Percentiles rank a stretch among this genome's conserved stretches.
Evolutionary conservation across 2,329 filamentous ascomycete species (phyloP).

Genomic region (Grosmannia penicillata): DNA sequence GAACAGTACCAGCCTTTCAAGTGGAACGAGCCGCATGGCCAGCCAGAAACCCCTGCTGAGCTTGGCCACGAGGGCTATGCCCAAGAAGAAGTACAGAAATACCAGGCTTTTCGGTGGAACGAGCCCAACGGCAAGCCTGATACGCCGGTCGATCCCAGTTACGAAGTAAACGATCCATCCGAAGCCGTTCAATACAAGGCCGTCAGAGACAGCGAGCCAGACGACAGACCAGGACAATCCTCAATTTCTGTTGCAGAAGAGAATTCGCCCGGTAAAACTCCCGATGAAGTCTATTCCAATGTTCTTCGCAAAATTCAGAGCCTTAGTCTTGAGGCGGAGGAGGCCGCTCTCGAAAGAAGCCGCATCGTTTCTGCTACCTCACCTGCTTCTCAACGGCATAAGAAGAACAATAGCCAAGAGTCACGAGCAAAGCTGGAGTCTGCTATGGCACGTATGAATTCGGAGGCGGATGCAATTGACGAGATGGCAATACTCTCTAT

Average conservation of each 20-base stretch:
- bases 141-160: not conserved
- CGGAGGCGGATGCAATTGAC: constrained; percentile 16
- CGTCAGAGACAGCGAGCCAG: constrained; percentile 19
- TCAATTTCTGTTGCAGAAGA: not conserved
- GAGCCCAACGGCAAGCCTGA: constrained; percentile 9
- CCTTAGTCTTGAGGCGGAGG: not conserved
- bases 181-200: constrained; percentile 22
- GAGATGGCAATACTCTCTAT: constrained; percentile 13
- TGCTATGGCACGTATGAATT: constrained; percentile 16
- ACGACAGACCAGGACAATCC: constrained; percentile 14
- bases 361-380: too few species aligned
- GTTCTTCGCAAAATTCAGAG: constrained; percentile 8
- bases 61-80: constrained; percentile 13
- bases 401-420: constrained; percentile 5
- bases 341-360: not conserved
- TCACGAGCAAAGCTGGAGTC: constrained; percentile 16
- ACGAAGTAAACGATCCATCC: constrained; percentile 21
- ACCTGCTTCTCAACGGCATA: not conserved
- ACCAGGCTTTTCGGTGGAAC: constrained; percentile 12
- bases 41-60: constrained; percentile 7
- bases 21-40: constrained; percentile 19
- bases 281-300: constrained; percentile 17
- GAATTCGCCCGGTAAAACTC: constrained; percentile 6
- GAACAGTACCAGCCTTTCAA: constrained; percentile 16
- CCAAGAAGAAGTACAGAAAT: constrained; percentile 8